Evolutionary conservation across 2,329 filamentous ascomycete species (phyloP).

Genomic region (Penicillium sp.): DNA sequence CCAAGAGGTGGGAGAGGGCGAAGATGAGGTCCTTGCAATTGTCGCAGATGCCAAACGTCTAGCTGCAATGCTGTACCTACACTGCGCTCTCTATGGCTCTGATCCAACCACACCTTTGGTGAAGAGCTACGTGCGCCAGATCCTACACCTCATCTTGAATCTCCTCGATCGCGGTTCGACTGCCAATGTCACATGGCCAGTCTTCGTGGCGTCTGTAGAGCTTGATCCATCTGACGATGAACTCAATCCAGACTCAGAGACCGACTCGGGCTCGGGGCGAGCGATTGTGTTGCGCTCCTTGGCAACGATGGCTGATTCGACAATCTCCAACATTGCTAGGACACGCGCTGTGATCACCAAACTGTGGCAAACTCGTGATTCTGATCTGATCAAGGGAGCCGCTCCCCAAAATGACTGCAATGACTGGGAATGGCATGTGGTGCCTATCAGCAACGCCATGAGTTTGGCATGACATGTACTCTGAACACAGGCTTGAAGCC

Average conservation of each 20-base stretch:
- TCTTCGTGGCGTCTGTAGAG: slow-evolving; percentile 49
- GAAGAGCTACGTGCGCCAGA: slow-evolving; percentile 33
- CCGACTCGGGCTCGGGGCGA: slow-evolving; percentile 33
- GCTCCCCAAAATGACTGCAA: slow-evolving; percentile 29
- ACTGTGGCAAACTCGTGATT: slow-evolving; percentile 51
- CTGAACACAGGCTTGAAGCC: background rate
- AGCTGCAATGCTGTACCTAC: slow-evolving; percentile 49
- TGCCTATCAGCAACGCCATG: slow-evolving; percentile 45
- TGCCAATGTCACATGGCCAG: slow-evolving; percentile 45
- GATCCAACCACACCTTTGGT: slow-evolving; percentile 43
- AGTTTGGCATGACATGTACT: slow-evolving; percentile 39
- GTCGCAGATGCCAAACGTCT: slow-evolving; percentile 48
- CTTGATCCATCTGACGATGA: slow-evolving; percentile 43
- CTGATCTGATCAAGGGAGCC: slow-evolving; percentile 29
- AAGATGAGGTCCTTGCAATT: slow-evolving; percentile 35
- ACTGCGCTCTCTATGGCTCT: slow-evolving; percentile 49
- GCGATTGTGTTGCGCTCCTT: slow-evolving; percentile 44
- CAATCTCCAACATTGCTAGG: slow-evolving; percentile 47
- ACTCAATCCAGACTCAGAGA: slow-evolving; percentile 29
- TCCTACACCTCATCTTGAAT: slow-evolving; percentile 37
- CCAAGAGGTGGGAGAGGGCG: slow-evolving; percentile 34
- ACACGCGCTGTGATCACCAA: slow-evolving; percentile 51
- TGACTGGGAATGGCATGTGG: slow-evolving; percentile 48
- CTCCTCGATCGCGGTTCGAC: slow-evolving; percentile 36
- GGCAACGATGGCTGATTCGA: slow-evolving; percentile 44